Conservation (phyloP, 495 filamentous ascomycete genomes). For the Neurospora terricola region DNA sequence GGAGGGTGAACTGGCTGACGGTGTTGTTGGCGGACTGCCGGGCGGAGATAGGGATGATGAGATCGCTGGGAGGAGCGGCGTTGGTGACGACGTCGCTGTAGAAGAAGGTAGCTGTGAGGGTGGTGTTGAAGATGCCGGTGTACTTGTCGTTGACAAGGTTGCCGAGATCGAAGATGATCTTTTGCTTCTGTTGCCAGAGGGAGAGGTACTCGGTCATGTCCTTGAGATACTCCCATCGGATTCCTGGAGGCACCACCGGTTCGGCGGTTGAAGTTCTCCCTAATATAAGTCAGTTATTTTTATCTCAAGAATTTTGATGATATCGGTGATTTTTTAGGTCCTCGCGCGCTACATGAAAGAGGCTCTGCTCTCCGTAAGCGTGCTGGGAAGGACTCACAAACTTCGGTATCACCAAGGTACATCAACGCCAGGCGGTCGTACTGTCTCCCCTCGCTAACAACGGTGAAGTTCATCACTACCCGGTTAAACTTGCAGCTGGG, state of each 20-base stretch:
- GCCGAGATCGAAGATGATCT: conserved; percentile 74
- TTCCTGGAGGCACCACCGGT: conserved; percentile 56
- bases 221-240: conserved; percentile 68
- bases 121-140: conserved; percentile 74
- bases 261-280: conserved; percentile 76
- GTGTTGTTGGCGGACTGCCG: conserved; percentile 38
- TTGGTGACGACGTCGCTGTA: conserved; percentile 29
- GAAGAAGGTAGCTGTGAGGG: conserved; percentile 70
- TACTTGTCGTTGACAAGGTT: conserved; percentile 68
- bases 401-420: conserved; percentile 71
- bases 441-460: conserved; percentile 62
- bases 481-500: conserved; percentile 66
- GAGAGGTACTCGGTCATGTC: conserved; percentile 68
- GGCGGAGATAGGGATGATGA: conserved; percentile 71
- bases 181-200: conserved; percentile 58
- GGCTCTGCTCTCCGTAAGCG: neutral
- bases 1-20: conserved; percentile 63
- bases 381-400: conserved; percentile 38
- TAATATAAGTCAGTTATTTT: neutral
- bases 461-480: conserved; percentile 73
- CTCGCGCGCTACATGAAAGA: neutral
- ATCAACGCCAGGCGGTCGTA: conserved; percentile 73
- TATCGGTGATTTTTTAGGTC: neutral
- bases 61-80: conserved; percentile 43
- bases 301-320: neutral